Base-by-base conservation (phyloP, 495 filamentous ascomycete species). In the Penicillium psychrofluorescens region DNA sequence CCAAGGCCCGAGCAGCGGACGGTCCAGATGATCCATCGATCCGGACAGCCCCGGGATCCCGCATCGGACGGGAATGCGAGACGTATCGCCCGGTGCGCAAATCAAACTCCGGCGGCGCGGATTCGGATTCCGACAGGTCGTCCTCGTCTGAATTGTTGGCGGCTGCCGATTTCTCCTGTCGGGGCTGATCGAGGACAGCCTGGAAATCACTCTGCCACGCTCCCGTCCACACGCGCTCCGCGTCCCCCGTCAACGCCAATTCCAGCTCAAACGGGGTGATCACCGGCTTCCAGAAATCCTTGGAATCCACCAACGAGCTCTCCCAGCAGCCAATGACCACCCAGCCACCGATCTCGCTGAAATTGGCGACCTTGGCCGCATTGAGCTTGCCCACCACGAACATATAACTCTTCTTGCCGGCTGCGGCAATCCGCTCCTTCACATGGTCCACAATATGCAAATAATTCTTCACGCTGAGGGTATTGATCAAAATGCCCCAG, bases 271-370 rank as follows among this genome's bases (percentile, higher is more conserved):
- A 97, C 2, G 92, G 90, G 9, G 94, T 98, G 30, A 98, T 78
- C 4, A 97, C 78, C 1, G 88, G 88, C 57, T 77, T 82, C 68
- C 78, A 96, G 53, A 92, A 90, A 9, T 87, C 88, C 50, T 84
- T 83, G 48, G 85, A 85, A 51, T 86, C 87, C 10, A 97, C 78
- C 36, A 97, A 68, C 45, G 84, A 84, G 56, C 91, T 95, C 64
- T 98, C 92, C 92, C 94, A 97, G 66, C 92, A 98, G 8, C 94
- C 94, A 35, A 98, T 85, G 1, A 96, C 90, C 0, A 97, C 90
- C 92, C 92, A 98, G 11, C 86, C 94, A 13, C 86, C 90, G 9
- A 98, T 77, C 64, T 98, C 92, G 41, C 82, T 78, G 63, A 98
- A 98, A 63, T 98, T 98, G 15, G 92, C 94, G 6, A 98, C 71